These are phyloP conservation scores for Hirsutella rhossiliensis DNA, from an alignment of 2,329 filamentous ascomycete species.

Conservation along the genomic window DNA sequence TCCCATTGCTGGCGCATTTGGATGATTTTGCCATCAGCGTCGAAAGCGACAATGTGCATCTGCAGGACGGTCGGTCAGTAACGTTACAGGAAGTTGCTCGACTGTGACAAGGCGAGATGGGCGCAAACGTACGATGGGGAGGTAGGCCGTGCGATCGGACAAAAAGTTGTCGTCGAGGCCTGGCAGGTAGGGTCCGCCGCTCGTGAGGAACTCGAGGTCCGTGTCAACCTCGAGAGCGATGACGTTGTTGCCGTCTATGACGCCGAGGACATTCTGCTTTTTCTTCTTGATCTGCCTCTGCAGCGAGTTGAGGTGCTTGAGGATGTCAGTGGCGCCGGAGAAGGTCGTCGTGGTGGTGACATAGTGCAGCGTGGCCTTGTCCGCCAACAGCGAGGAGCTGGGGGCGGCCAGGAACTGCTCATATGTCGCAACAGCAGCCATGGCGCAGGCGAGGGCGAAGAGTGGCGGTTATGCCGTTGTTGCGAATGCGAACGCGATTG, in stretches of 20 bases:
- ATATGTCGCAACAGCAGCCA: slow-evolving; percentile 40
- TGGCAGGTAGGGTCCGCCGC: slow-evolving; percentile 79
- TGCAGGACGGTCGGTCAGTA: slow-evolving; percentile 21
- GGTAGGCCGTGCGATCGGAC: slow-evolving; percentile 63
- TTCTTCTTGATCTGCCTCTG: slow-evolving; percentile 71
- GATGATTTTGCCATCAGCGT: slow-evolving; percentile 62
- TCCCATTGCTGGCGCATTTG: slow-evolving; percentile 93
- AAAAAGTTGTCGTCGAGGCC: slow-evolving; percentile 91
- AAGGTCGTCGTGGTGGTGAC: slow-evolving; percentile 76
- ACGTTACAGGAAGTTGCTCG: not conserved
- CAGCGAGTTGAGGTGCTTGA: slow-evolving; percentile 67
- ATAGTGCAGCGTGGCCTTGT: slow-evolving; percentile 67
- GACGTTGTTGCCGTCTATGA: slow-evolving; percentile 58
- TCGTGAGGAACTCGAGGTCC: slow-evolving; percentile 65
- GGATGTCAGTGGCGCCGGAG: slow-evolving; percentile 58
- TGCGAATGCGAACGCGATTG: not conserved
- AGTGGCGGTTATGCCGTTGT: not conserved
- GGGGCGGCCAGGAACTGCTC: slow-evolving; percentile 61
- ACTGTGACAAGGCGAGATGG: not conserved
- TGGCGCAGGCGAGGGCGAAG: slow-evolving; percentile 11
- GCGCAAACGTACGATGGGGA: slow-evolving; percentile 60
- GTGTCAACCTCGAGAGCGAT: slow-evolving; percentile 79
- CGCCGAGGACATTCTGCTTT: slow-evolving; percentile 62
- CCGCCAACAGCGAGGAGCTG: slow-evolving; percentile 48
- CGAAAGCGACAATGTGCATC: slow-evolving; percentile 83